Evolutionary conservation across 495 filamentous ascomycete species (phyloP).

Genomic region (Xylaria sp.): DNA sequence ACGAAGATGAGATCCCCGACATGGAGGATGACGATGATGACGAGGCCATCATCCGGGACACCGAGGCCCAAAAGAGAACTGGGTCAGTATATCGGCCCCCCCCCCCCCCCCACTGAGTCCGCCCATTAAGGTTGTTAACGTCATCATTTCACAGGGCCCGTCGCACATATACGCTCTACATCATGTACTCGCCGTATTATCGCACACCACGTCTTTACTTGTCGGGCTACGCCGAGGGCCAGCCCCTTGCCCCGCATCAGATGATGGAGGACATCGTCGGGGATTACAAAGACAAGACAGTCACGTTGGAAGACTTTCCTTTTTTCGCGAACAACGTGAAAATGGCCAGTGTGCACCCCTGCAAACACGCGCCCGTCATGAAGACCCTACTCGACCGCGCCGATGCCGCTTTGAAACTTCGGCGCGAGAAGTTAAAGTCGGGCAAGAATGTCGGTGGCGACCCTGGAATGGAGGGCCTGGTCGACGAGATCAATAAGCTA

Average conservation of each 20-base stretch:
- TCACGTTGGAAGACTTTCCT: slow-evolving; percentile 97
- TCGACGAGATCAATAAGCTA: slow-evolving; percentile 66
- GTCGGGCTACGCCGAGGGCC: slow-evolving; percentile 85
- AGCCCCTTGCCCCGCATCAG: slow-evolving; percentile 82
- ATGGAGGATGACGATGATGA: slow-evolving; percentile 99
- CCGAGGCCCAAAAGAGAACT: slow-evolving; percentile 63
- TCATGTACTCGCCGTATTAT: slow-evolving; percentile 96
- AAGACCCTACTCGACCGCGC: slow-evolving; percentile 95
- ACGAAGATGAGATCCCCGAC: slow-evolving; percentile 92
- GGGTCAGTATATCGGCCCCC: slow-evolving; percentile 62
- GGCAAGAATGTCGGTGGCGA: slow-evolving; percentile 53
- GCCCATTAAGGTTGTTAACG: slow-evolving; percentile 9
- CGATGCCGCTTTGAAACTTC: slow-evolving; percentile 88
- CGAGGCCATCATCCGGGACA: slow-evolving; percentile 93
- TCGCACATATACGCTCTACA: slow-evolving; percentile 96
- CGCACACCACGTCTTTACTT: slow-evolving; percentile 95
- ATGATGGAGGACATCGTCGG: slow-evolving; percentile 99
- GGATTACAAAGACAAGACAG: slow-evolving; percentile 99
- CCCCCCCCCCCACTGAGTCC: background rate
- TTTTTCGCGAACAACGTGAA: slow-evolving; percentile 84
- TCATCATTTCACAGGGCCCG: slow-evolving; percentile 63
- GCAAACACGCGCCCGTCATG: slow-evolving; percentile 95
- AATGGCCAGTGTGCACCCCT: slow-evolving; percentile 95
- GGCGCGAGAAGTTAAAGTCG: slow-evolving; percentile 76
- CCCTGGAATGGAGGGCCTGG: slow-evolving; percentile 62